Evolutionary conservation across 768 basidiomycete species (phyloP).

Genomic region (Daedaleopsis sinensis): DNA sequence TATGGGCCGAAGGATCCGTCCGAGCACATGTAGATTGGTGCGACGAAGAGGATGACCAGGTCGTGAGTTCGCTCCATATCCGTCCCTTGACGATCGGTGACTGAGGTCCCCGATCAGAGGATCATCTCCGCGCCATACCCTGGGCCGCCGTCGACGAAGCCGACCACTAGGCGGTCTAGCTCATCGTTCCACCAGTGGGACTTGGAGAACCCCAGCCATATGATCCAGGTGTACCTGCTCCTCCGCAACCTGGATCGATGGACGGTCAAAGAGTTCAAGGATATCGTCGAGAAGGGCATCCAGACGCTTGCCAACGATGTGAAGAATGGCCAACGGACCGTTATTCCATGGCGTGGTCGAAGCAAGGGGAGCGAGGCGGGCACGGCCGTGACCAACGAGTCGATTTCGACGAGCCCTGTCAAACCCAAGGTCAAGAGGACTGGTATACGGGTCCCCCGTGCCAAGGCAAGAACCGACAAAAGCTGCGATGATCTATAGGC

Average conservation of each 20-base stretch:
- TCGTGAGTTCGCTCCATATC: constrained; percentile 1
- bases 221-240: constrained; percentile 52
- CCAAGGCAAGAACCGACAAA: neutral
- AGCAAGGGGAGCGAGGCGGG: constrained; percentile 24
- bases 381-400: neutral
- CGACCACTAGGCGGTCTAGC: neutral
- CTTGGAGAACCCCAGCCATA: constrained; percentile 46
- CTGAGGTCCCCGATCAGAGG: constrained; percentile 33
- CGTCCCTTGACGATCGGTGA: neutral
- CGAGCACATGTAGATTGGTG: constrained; percentile 63
- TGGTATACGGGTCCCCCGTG: neutral
- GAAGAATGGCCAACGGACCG: neutral
- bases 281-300: constrained; percentile 44
- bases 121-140: constrained; percentile 53
- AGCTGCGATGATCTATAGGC: neutral
- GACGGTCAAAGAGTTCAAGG: constrained; percentile 48
- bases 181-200: constrained; percentile 51
- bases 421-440: constrained; percentile 15
- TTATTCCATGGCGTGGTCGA: constrained; percentile 50
- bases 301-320: constrained; percentile 30
- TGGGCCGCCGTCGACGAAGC: constrained; percentile 24
- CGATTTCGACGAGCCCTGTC: neutral
- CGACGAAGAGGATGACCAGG: neutral
- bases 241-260: constrained; percentile 56
- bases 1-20: constrained; percentile 55